A percentile compares a stretch with the other conserved stretches of the same genome.
phyloP scores from a whole-genome alignment of 139 green algal species.

The Picochlorum sp. region DNA sequence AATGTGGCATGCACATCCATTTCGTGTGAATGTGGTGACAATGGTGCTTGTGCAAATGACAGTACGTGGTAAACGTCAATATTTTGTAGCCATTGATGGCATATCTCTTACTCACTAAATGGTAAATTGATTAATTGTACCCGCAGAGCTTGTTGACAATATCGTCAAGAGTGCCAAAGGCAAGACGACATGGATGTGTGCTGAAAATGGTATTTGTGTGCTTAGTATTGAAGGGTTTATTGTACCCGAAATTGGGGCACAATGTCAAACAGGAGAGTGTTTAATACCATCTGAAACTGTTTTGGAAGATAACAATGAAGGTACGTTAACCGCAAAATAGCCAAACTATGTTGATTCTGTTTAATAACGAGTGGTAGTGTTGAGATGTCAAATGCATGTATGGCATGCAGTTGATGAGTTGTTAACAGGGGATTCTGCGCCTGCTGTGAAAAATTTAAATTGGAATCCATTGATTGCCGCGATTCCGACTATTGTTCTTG shows the following conservation, averaged over 20 bases:
- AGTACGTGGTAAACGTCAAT: no score
- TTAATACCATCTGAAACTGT: slow-evolving; percentile 1
- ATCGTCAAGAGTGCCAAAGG: not conserved
- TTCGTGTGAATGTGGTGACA: slow-evolving; percentile 1
- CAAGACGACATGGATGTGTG: not conserved
- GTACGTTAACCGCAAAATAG: no score
- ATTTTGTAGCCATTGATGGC: no score
- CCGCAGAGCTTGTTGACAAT: not conserved
- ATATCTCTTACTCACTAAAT: no score
- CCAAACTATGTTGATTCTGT: no score
- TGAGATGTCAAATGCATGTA: no score
- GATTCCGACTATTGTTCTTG: slow-evolving; percentile 25
- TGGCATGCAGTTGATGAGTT: no score
- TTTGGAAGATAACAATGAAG: no score
- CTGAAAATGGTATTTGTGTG: slow-evolving; percentile 1
- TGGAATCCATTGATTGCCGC: slow-evolving; percentile 28
- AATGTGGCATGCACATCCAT: slow-evolving; percentile 4
- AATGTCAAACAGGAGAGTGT: slow-evolving; percentile 17
- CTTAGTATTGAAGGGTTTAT: slow-evolving; percentile 12
- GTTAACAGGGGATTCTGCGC: not conserved
- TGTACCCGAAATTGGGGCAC: slow-evolving; percentile 9
- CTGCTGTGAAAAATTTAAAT: not conserved
- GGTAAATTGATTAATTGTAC: no score
- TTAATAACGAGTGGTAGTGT: no score
- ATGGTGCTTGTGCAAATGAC: slow-evolving; percentile 1